These are phyloP conservation scores for Acorus calamus DNA, from an alignment of 106 monocot species.

Conservation along the genomic window DNA sequence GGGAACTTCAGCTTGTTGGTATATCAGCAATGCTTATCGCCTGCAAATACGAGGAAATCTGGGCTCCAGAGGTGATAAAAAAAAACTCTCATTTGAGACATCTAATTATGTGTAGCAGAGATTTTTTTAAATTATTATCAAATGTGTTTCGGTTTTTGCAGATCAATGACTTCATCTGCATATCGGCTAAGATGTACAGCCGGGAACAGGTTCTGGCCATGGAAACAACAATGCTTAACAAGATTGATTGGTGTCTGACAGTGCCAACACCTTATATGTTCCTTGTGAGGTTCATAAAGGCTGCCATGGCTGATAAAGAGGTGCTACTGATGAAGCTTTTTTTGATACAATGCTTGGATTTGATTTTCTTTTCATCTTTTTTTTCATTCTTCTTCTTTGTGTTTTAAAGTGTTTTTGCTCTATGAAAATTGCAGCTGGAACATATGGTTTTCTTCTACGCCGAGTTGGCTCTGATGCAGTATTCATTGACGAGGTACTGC, in stretches of 20 bases:
- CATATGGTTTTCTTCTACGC: constrained; percentile 57
- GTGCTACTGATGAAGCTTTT: constrained; percentile 2
- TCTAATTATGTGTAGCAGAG: too few relatives aligned
- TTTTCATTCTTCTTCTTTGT: too few relatives aligned
- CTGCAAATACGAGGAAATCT: constrained; percentile 72
- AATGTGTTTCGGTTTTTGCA: constrained; percentile 1
- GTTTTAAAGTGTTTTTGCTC: constrained; percentile 6
- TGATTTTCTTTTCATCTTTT: too few relatives aligned
- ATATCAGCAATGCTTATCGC: constrained; percentile 73
- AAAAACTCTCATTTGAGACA: too few relatives aligned
- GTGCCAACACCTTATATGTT: constrained; percentile 39
- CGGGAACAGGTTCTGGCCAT: constrained; percentile 37
- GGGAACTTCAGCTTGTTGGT: constrained; percentile 60
- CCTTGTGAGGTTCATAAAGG: constrained; percentile 33
- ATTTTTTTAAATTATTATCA: neutral
- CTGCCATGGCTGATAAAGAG: constrained; percentile 25
- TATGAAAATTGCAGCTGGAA: constrained; percentile 19
- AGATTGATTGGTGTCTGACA: constrained; percentile 40
- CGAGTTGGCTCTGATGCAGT: constrained; percentile 53
- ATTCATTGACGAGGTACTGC: constrained; percentile 26
- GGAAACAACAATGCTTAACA: constrained; percentile 46
- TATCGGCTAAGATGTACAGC: constrained; percentile 31
- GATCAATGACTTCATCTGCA: constrained; percentile 71
- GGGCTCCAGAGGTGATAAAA: constrained; percentile 60
- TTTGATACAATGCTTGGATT: too few relatives aligned